phyloP scores from a whole-genome alignment of 1,284 basidiomycete species.

The Malassezia pachydermatis region DNA sequence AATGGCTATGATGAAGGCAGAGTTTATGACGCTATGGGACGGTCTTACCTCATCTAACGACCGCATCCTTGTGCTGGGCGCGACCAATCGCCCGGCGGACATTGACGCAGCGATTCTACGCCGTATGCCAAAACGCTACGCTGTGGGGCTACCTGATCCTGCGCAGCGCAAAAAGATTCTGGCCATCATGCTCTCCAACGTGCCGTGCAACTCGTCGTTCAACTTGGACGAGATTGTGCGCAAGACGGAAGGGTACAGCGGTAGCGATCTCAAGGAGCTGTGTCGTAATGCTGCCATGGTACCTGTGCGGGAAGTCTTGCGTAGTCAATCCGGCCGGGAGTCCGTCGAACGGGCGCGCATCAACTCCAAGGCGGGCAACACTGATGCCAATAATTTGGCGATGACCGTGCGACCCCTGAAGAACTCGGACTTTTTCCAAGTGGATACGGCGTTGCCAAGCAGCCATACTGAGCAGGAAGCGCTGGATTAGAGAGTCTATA shows the following conservation, averaged over 20 bases:
- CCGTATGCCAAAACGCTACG: constrained; percentile 95
- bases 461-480: constrained; percentile 30
- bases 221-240: constrained; percentile 61
- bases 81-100: constrained; percentile 87
- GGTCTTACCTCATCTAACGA: constrained; percentile 71
- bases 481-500: constrained; percentile 18
- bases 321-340: constrained; percentile 33
- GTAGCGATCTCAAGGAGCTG: constrained; percentile 86
- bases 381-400: constrained; percentile 1
- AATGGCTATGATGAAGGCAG: constrained; percentile 98
- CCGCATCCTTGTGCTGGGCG: constrained; percentile 84
- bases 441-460: constrained; percentile 27
- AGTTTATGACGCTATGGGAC: constrained; percentile 99
- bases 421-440: constrained; percentile 42
- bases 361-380: neutral
- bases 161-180: constrained; percentile 81
- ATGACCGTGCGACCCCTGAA: constrained; percentile 27
- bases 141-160: constrained; percentile 68
- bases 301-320: constrained; percentile 44
- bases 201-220: constrained; percentile 58
- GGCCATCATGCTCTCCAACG: constrained; percentile 56
- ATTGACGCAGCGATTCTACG: constrained; percentile 91
- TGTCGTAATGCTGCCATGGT: constrained; percentile 60
- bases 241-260: constrained; percentile 68
- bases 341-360: constrained; percentile 20